Base-by-base conservation (phyloP, 2,329 filamentous ascomycete genomes). In the Nannizziopsis barbatae region DNA sequence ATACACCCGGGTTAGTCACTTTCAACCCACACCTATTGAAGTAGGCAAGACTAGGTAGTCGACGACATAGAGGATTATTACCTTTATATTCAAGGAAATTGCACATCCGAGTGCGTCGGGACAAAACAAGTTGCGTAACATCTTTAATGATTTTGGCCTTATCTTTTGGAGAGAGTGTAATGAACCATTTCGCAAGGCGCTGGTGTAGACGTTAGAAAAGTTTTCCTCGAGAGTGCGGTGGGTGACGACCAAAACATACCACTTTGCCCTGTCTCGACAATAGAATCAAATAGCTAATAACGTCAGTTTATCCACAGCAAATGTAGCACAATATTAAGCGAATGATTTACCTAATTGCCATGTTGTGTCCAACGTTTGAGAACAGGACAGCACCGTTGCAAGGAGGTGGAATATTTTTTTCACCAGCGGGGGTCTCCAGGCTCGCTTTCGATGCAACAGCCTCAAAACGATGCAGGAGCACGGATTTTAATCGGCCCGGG, bases 141-240 rank as follows among this genome's bases (percentile, higher is more conserved):
- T 98, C 92, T 71, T 98, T 98, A 77, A 98, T 90, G 65, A 98
- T 96, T 77, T 98, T 98, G 71, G 90, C 92, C 75, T 98, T 98
- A 65, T 98, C 92, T 71, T 84, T 95, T 55, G 92, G 92, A 32
- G 90, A 95, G 54, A 98, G 78, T 12, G 92, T 98, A 48, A 89
- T 94, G 72, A 98, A 98, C 92, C 92, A 98, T 74, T 98, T 98
- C 58, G 92, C 92, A 49, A 98, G 83, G 65, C 92, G 89, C 92
- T 98, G 40, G 31, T 35, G 40, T 12, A 41, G 18, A 41, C 14
- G 18, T 42, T 35, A 35, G 37, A 31, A 32, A 60, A 58, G 62
- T 55, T 62, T 51, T 51, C 45, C 52, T 52, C 41, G 48, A 51
- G 50, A 62, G 56, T 55, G 56, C 47, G 65, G 68, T 70, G 64